Base-by-base conservation (phyloP, 805 yeast genomes). In the Groenewaldozyma tartarivorans region DNA sequence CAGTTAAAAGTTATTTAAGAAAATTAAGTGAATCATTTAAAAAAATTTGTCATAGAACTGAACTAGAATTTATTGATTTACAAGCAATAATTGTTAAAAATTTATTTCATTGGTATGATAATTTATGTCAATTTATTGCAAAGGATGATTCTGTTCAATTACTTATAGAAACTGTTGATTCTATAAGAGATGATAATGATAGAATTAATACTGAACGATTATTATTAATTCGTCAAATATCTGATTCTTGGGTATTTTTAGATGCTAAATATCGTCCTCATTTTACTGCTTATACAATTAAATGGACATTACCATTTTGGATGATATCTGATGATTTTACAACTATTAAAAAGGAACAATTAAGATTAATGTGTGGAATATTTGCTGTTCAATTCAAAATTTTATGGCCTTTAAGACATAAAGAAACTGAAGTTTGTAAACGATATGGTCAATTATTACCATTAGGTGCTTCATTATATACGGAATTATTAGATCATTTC, bases 31-130 rank as follows among this genome's bases (percentile, higher is more conserved):
- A 44, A 11, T 39, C 44, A 1, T 31, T 43, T 20, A 47, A 44
- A 35, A 26, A 24, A n/a, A n/a, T 44, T 18, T 36, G 38, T 6
- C 20, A n/a, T n/a, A 35, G 33, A 17, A 40, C 31, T 15, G 49
- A 43, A 15, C 22, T 32, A 9, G 37, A 31, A 13, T 35, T 43
- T 17, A 40, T 44, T 3, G 49, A 44, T 9, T 30, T 48, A 9
- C 92, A 82, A 57, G 62, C 75, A n/a, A 59, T 73, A 26, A 58
- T 83, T 21, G 56, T 82, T 45, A 82, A 79, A 42, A 69, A 72
- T 19, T 62, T 78, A 43, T 84, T 79, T 51, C 59, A 73, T 20
- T 73, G 78, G 54, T 52, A 77, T 32, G 66, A 61, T 24, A 58
- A 69, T 3, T 61, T 77, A 37, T 61, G 64, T 44, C 53, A 54